Evolutionary conservation across 148 eudicot genomes (phyloP), one percentile per base, ranked within the genome.

Genomic region (Arbutus unedo): DNA sequence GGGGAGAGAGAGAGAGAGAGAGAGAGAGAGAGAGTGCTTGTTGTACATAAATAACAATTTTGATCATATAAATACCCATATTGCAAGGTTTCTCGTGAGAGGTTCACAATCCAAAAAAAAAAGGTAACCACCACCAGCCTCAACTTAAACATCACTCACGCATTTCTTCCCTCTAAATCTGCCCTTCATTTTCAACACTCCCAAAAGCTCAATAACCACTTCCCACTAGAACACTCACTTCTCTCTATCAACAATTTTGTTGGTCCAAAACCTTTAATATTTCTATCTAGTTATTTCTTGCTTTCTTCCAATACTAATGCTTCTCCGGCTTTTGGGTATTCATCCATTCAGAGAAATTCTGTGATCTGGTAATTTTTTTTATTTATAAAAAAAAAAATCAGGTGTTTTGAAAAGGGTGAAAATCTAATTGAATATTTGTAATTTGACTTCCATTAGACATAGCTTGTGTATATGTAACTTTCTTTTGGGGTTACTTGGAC

Each of bases 41-140:
- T n/a, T 31, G 38, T 31, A 31, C 38, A 31, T 31, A 31, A 31
- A 31, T 31, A 31, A 31, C 38, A 31, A 31, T 31, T 31, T 31
- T 31, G 38, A 31, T 31, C 38, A 31, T 31, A 31, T 31, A 77
- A 77, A 54, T 54, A 76, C 21, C n/a, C 13, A 71, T 80, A 41
- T 77, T 74, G 76, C 78, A 53, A 75, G 81, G 25, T 81, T 74
- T 87, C 86, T 68, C 86, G 89, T 84, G 89, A 86, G 78, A 48
- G 64, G 21, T 83, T 83, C 85, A 83, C 80, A 87, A 38, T 80
- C 38, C 38, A 31, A 31, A n/a, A 75, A 78, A 86, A 77, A 81
- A 74, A 85, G 79, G 77, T 21, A 25, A 49, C 41, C 76, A 4
- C 45, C 79, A 47, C 55, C 45, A 38, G 6, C 66, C 48, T 8